Conservation (phyloP, 1,284 basidiomycete genomes). For the Pseudozyma pruni region DNA sequence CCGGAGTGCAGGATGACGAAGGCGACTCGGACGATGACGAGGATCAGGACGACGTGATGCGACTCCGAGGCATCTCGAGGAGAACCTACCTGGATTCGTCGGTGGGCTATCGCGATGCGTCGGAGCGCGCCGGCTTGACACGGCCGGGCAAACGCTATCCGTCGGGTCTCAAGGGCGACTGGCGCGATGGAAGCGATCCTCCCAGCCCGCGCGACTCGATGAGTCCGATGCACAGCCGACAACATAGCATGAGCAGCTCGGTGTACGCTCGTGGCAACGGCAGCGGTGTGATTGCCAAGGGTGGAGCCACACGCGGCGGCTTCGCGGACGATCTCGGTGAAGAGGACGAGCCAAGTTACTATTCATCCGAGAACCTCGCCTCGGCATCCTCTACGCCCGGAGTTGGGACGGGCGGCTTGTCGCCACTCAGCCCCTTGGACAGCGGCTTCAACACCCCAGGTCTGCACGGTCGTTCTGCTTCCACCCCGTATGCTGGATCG, state of each 20-base stretch:
- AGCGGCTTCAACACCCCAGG: slow-evolving; percentile 8
- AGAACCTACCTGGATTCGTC: slow-evolving; percentile 28
- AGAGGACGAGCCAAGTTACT: slow-evolving; percentile 32
- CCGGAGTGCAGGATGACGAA: slow-evolving; percentile 85
- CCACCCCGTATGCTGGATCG: not conserved
- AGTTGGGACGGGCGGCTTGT: slow-evolving; percentile 6
- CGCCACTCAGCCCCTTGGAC: slow-evolving; percentile 6
- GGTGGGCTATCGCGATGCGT: slow-evolving; percentile 26
- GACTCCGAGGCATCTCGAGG: slow-evolving; percentile 32
- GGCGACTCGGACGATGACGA: slow-evolving; percentile 71
- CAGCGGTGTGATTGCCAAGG: slow-evolving; percentile 1
- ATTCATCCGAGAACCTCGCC: slow-evolving; percentile 28
- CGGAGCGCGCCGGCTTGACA: slow-evolving; percentile 41
- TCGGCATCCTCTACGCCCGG: slow-evolving; percentile 32
- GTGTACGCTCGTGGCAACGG: slow-evolving; percentile 14
- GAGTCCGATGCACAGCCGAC: too few species aligned
- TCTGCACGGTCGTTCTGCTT: slow-evolving; percentile 13
- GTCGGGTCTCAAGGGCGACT: slow-evolving; percentile 26
- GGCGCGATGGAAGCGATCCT: slow-evolving; percentile 33
- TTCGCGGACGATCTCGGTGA: slow-evolving; percentile 52
- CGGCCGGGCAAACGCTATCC: slow-evolving; percentile 17
- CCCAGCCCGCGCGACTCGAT: slow-evolving; percentile 34
- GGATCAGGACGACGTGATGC: slow-evolving; percentile 40
- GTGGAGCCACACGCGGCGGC: slow-evolving; percentile 12
- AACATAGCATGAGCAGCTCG: slow-evolving; percentile 19